A percentile compares a stretch with the other conserved stretches of the same genome.
phyloP scores from a whole-genome alignment of 2,329 filamentous ascomycete species.

The Fusarium proliferatum region DNA sequence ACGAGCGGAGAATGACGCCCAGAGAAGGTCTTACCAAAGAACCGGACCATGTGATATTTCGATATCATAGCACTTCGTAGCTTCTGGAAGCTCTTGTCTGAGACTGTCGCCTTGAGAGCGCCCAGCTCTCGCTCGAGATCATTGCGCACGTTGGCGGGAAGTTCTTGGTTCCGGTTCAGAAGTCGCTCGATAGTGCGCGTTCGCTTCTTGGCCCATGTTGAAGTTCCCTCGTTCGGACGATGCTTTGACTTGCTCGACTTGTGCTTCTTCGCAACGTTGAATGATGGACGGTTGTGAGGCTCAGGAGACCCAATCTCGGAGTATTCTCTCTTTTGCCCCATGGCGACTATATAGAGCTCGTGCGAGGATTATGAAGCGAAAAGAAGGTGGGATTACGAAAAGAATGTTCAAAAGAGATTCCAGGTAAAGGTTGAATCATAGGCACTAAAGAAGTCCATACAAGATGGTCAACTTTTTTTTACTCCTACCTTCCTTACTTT shows the following conservation, averaged over 20 bases:
- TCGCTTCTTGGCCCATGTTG: constrained; percentile 76
- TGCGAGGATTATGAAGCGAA: no score
- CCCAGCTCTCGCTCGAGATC: constrained; percentile 79
- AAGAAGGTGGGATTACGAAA: not conserved
- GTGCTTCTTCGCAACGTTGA: constrained; percentile 47
- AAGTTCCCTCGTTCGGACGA: constrained; percentile 58
- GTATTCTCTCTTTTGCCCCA: constrained; percentile 49
- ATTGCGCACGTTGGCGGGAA: constrained; percentile 74
- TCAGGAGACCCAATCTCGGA: constrained; percentile 45
- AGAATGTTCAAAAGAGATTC: not conserved
- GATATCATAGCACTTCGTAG: constrained; percentile 76
- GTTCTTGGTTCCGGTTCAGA: constrained; percentile 68
- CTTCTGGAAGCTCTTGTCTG: constrained; percentile 68
- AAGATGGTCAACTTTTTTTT: constrained; percentile 41
- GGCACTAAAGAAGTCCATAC: not conserved
- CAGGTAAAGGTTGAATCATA: not conserved
- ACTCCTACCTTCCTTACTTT: not conserved
- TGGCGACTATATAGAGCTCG: constrained; percentile 2
- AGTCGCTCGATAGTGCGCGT: constrained; percentile 76
- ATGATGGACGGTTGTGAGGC: constrained; percentile 30
- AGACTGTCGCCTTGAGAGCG: constrained; percentile 73
- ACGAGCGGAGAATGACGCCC: not conserved
- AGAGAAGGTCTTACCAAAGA: constrained; percentile 72
- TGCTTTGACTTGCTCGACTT: constrained; percentile 53
- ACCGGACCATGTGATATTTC: constrained; percentile 85